A percentile compares a stretch with the other conserved stretches of the same genome.
Conservation (phyloP, 2,329 filamentous ascomycete genomes). For the Ophiostoma sp. region DNA sequence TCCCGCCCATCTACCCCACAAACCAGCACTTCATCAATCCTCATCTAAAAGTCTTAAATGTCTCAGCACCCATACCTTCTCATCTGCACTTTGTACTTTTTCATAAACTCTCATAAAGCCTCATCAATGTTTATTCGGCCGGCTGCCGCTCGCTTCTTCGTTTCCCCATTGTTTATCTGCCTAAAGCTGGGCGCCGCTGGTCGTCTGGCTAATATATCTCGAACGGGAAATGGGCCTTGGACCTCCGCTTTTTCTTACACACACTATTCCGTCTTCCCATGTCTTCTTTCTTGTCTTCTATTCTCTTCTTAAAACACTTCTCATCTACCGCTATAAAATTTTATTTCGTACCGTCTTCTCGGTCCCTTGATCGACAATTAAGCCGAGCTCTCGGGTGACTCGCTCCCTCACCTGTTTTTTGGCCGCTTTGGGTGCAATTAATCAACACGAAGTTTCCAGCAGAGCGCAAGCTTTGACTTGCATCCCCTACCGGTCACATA, state of each 20-base stretch:
- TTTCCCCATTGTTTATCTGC: conserved; percentile 5
- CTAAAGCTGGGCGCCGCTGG: conserved; percentile 14
- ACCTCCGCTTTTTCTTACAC: neutral
- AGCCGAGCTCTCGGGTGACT: neutral
- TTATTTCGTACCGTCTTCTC: neutral
- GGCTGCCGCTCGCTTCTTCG: conserved; percentile 2
- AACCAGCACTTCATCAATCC: neutral
- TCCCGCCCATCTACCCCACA: neutral
- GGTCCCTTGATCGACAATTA: neutral
- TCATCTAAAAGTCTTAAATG: conserved; percentile 5
- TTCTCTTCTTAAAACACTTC: neutral
- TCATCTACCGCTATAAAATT: neutral
- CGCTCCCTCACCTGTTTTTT: neutral
- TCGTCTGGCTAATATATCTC: conserved; percentile 25
- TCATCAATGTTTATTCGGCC: neutral
- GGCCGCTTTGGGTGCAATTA: neutral
- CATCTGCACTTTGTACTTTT: neutral
- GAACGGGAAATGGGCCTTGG: conserved; percentile 20
- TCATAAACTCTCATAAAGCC: too few species aligned
- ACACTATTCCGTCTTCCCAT: neutral
- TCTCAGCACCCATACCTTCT: neutral
- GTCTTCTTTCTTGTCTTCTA: neutral
- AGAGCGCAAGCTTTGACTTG: neutral
- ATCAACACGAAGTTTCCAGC: neutral
- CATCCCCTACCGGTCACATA: neutral